Evolutionary conservation across 305 asterid species (phyloP).

Genomic region (Fraxinus sp.): DNA sequence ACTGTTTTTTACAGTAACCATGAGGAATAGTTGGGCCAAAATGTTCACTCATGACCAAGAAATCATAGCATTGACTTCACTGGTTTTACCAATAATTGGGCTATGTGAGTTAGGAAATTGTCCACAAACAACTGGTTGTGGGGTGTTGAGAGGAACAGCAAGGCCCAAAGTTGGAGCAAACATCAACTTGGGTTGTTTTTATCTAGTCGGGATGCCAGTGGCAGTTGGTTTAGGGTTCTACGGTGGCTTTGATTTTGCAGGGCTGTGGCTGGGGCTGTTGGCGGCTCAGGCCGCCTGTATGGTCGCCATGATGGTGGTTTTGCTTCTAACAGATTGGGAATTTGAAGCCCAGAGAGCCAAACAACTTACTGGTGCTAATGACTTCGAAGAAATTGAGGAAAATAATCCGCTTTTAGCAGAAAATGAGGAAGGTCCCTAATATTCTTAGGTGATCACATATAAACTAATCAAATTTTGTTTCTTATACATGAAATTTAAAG

Average conservation of each 20-base stretch:
- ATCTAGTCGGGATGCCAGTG: conserved; percentile 64
- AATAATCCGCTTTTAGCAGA: conserved; percentile 1
- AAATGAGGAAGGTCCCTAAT: conserved; percentile 25
- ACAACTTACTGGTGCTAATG: conserved; percentile 33
- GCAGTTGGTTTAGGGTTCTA: conserved; percentile 53
- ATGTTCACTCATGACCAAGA: conserved; percentile 60
- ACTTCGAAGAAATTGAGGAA: conserved; percentile 19
- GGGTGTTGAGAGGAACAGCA: conserved; percentile 69
- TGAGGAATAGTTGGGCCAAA: conserved; percentile 49
- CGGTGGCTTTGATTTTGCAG: conserved; percentile 48
- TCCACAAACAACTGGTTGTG: conserved; percentile 77
- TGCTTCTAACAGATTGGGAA: conserved; percentile 60
- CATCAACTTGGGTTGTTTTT: conserved; percentile 63
- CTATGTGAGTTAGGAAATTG: conserved; percentile 68
- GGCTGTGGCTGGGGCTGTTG: conserved; percentile 63
- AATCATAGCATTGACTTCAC: conserved; percentile 44
- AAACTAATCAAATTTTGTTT: neutral
- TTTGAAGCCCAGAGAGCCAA: conserved; percentile 47
- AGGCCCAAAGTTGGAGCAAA: conserved; percentile 74
- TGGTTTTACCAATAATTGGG: conserved; percentile 61
- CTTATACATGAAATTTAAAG: neutral
- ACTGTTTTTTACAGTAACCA: conserved; percentile 41
- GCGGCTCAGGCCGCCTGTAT: conserved; percentile 66
- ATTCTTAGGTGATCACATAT: conserved; percentile 16
- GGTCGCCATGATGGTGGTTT: conserved; percentile 51